These are phyloP conservation scores for Hymenoscyphus albidus DNA, from an alignment of 2,329 filamentous ascomycete genomes.

Conservation along the genomic window DNA sequence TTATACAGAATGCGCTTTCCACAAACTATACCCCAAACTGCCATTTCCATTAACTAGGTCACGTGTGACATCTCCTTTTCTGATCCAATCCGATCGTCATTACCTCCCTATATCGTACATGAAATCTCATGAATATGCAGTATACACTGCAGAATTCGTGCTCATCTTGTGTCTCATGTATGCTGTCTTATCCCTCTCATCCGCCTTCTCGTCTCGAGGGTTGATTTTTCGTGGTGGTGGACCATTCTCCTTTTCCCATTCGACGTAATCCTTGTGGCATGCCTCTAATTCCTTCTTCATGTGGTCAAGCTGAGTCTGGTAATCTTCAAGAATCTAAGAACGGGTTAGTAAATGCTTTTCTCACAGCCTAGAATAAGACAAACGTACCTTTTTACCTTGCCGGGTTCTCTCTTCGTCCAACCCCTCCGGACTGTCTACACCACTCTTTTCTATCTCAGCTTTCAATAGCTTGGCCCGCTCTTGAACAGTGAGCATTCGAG, in stretches of 20 bases:
- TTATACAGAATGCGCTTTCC: background rate
- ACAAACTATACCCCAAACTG: background rate
- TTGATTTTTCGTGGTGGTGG: conserved; percentile 20
- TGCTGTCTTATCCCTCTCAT: conserved; percentile 7
- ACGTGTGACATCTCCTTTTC: background rate
- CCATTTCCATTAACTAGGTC: background rate
- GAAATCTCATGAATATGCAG: conserved; percentile 11
- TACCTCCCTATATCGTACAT: conserved; percentile 4
- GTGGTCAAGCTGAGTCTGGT: conserved; percentile 74
- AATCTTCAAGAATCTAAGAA: conserved; percentile 69
- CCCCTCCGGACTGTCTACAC: conserved; percentile 50
- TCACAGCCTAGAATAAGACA: conserved; percentile 16
- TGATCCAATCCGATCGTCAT: background rate
- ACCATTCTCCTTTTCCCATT: conserved; percentile 45
- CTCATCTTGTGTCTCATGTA: conserved; percentile 13
- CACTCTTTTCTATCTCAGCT: conserved; percentile 68
- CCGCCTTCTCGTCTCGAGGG: conserved; percentile 14
- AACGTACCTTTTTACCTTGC: conserved; percentile 68
- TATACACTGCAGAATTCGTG: conserved; percentile 8
- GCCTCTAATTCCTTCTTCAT: conserved; percentile 61
- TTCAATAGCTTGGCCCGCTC: conserved; percentile 70
- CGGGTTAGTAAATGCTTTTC: conserved; percentile 19
- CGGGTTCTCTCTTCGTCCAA: conserved; percentile 67
- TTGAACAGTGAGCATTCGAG: conserved; percentile 69
- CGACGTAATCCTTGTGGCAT: conserved; percentile 49